Evolutionary conservation across 129 eudicot genomes (phyloP).

Genomic region (Centrapalus pauciflorus): DNA sequence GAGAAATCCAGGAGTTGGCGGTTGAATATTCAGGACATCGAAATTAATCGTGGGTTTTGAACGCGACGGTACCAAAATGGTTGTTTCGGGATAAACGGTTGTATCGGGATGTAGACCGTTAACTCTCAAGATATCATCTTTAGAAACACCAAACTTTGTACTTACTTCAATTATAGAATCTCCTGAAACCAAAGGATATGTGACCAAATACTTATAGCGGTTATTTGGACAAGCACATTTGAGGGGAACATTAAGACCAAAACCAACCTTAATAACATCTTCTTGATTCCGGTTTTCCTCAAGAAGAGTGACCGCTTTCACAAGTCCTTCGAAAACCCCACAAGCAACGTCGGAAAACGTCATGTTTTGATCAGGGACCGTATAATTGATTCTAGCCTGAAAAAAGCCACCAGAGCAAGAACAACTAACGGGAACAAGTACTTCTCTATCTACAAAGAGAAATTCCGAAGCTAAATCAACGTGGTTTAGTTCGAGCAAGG

Average conservation of each 20-base stretch:
- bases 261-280: slow-evolving; percentile 29
- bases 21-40: slow-evolving; percentile 25
- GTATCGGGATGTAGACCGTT: slow-evolving; percentile 28
- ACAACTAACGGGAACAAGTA: slow-evolving; percentile 52
- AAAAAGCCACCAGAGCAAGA: slow-evolving; percentile 40
- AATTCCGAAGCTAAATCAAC: slow-evolving; percentile 16
- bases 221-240: slow-evolving; percentile 77
- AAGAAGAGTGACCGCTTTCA: slow-evolving; percentile 40
- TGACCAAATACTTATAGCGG: slow-evolving; percentile 43
- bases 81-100: slow-evolving; percentile 63
- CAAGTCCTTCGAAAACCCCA: slow-evolving; percentile 52
- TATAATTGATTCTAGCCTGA: slow-evolving; percentile 36
- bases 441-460: slow-evolving; percentile 47
- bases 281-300: slow-evolving; percentile 33
- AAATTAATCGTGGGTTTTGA: slow-evolving; percentile 38
- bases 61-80: slow-evolving; percentile 56
- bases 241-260: slow-evolving; percentile 42
- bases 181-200: slow-evolving; percentile 52
- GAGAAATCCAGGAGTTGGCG: slow-evolving; percentile 59
- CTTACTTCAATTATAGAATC: slow-evolving; percentile 34
- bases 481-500: slow-evolving; percentile 38
- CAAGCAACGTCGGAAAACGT: slow-evolving; percentile 46
- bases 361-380: slow-evolving; percentile 3
- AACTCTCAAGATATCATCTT: slow-evolving; percentile 36
- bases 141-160: slow-evolving; percentile 41